phyloP scores from a whole-genome alignment of 1,139 yeast genomes.

The Meyerozyma sp. region DNA sequence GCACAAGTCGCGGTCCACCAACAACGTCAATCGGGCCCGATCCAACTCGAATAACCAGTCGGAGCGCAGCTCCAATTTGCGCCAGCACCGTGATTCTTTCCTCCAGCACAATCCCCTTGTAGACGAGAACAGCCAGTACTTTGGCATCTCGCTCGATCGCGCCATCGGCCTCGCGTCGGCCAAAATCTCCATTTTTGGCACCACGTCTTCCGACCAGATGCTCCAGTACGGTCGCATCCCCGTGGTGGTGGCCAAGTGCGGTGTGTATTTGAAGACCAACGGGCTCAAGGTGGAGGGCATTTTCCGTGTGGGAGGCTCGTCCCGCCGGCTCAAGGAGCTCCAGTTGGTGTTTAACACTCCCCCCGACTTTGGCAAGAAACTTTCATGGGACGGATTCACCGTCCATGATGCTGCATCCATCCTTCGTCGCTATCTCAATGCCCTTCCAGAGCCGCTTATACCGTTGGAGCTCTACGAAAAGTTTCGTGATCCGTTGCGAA shows the following conservation, averaged over 20 bases:
- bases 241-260: slow-evolving; percentile 92
- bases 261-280: slow-evolving; percentile 73
- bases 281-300: slow-evolving; percentile 83
- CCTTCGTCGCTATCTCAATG: slow-evolving; percentile 77
- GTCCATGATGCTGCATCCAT: slow-evolving; percentile 98
- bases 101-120: slow-evolving; percentile 39
- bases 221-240: slow-evolving; percentile 78
- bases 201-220: slow-evolving; percentile 40
- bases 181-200: slow-evolving; percentile 58
- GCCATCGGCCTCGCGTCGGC: slow-evolving; percentile 75
- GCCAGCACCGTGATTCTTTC: slow-evolving; percentile 56
- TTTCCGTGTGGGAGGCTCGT: slow-evolving; percentile 89
- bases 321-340: slow-evolving; percentile 79
- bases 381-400: slow-evolving; percentile 88
- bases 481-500: slow-evolving; percentile 72
- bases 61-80: slow-evolving; percentile 30
- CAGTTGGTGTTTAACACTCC: slow-evolving; percentile 81
- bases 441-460: slow-evolving; percentile 87
- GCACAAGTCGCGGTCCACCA: slow-evolving; percentile 47
- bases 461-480: slow-evolving; percentile 73
- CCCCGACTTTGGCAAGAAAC: slow-evolving; percentile 82
- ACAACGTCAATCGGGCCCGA: slow-evolving; percentile 39
- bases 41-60: slow-evolving; percentile 31
- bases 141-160: slow-evolving; percentile 75
- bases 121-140: slow-evolving; percentile 54